A percentile compares a stretch with the other conserved stretches of the same genome.
These are phyloP conservation scores for Stromatinia cepivora DNA, from an alignment of 2,329 filamentous ascomycete species.

Conservation along the genomic window DNA sequence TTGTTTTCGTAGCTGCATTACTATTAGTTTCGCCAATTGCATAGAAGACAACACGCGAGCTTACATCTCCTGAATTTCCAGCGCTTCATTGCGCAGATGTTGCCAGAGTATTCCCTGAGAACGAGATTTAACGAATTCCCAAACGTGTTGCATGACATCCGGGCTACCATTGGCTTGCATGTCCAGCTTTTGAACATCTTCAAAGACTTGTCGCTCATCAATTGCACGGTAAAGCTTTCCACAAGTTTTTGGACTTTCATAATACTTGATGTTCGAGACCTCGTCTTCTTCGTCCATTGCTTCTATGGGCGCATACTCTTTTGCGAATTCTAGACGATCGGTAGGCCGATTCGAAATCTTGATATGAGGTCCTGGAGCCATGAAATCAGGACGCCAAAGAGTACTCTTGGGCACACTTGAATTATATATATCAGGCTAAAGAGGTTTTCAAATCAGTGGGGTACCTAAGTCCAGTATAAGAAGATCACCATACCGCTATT, in stretches of 20 bases:
- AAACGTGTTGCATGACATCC: slow-evolving; percentile 40
- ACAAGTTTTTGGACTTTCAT: slow-evolving; percentile 66
- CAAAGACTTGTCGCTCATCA: slow-evolving; percentile 66
- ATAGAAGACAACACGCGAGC: slow-evolving; percentile 18
- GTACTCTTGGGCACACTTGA: slow-evolving; percentile 34
- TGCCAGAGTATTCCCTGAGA: slow-evolving; percentile 43
- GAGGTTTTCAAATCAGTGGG: background rate
- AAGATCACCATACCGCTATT: slow-evolving; percentile 48
- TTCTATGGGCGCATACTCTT: slow-evolving; percentile 18
- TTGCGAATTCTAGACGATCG: slow-evolving; percentile 19
- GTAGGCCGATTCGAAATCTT: slow-evolving; percentile 44
- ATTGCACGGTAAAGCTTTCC: slow-evolving; percentile 71
- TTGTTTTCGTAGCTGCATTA: slow-evolving; percentile 52
- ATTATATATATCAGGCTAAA: slow-evolving; percentile 34
- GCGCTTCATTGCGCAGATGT: slow-evolving; percentile 43
- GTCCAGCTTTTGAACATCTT: slow-evolving; percentile 32
- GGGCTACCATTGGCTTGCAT: slow-evolving; percentile 12
- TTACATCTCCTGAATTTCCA: slow-evolving; percentile 50
- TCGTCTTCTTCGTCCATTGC: slow-evolving; percentile 50
- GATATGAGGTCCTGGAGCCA: slow-evolving; percentile 50
- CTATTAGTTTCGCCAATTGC: background rate
- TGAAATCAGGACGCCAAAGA: slow-evolving; percentile 52
- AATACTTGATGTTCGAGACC: slow-evolving; percentile 56
- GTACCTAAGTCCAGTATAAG: background rate
- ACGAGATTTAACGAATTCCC: slow-evolving; percentile 44